Evolutionary conservation across 495 filamentous ascomycete genomes (phyloP).

Genomic region (Neurospora sp.): DNA sequence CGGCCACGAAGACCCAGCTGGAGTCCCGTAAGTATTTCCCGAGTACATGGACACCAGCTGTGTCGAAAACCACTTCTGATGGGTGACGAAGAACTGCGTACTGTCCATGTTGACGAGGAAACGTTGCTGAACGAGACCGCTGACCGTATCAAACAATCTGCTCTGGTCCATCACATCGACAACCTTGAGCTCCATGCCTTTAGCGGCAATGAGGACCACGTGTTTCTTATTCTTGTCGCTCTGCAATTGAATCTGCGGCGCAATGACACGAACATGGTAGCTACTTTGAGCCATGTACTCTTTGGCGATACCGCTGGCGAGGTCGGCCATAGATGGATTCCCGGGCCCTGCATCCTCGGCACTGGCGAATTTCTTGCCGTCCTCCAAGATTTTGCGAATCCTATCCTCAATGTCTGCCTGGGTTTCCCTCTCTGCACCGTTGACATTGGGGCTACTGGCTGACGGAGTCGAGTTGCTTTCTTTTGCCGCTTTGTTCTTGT

Average conservation of each 20-base stretch:
- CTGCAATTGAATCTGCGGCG: slow-evolving; percentile 93
- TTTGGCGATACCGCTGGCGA: slow-evolving; percentile 67
- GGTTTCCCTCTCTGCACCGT: slow-evolving; percentile 40
- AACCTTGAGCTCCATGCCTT: slow-evolving; percentile 94
- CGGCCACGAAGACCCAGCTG: slow-evolving; percentile 78
- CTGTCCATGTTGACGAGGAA: slow-evolving; percentile 93
- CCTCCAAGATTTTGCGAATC: slow-evolving; percentile 76
- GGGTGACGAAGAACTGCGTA: slow-evolving; percentile 94
- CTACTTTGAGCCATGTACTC: slow-evolving; percentile 90
- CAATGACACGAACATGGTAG: slow-evolving; percentile 89
- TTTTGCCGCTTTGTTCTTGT: slow-evolving; percentile 47
- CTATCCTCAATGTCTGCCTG: slow-evolving; percentile 66
- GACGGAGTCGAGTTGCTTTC: slow-evolving; percentile 25
- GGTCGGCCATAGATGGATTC: slow-evolving; percentile 42
- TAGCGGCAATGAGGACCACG: slow-evolving; percentile 84
- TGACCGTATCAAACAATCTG: slow-evolving; percentile 82
- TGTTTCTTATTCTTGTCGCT: slow-evolving; percentile 95
- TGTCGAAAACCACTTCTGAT: slow-evolving; percentile 70
- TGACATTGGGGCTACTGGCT: slow-evolving; percentile 25
- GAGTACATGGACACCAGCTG: slow-evolving; percentile 86
- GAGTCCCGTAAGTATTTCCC: slow-evolving; percentile 83
- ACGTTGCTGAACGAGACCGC: slow-evolving; percentile 85
- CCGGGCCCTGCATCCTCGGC: slow-evolving; percentile 47
- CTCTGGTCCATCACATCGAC: slow-evolving; percentile 97
- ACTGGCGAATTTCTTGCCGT: slow-evolving; percentile 73